Evolutionary conservation across 2,329 filamentous ascomycete species (phyloP), one percentile per base, ranked within the genome.

Genomic region (Diaporthe amygdali): DNA sequence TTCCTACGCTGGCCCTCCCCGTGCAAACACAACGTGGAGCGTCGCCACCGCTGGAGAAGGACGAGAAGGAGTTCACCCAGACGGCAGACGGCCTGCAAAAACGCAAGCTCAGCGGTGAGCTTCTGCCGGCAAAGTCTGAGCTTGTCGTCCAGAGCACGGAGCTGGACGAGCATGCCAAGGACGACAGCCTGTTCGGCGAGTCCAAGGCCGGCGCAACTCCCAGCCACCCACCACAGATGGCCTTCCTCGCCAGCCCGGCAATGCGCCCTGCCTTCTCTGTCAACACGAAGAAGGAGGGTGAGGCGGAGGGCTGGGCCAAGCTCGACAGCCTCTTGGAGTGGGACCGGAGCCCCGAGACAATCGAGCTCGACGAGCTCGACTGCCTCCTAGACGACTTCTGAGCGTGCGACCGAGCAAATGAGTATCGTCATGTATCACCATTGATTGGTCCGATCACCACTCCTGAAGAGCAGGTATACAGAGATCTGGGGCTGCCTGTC

Each of bases 11-110:
- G 55, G 77, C 77, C 39, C 71, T 83, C 73, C 83, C 87, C 66
- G 81, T 84, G 61, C 89, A 92, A 76, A 90, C 89, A 73, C 87
- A 91, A 72, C 91, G 93, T 72, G 93, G 92, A n/a, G 91, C 93
- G 30, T 96, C 94, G 74, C 95, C 96, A 66, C 94, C 95, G 20
- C 87, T 98, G 46, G 96, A 98, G 83, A 94, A 93, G 77, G 96
- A 98, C 76, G 96, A 98, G 85, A 94, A 93, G 78, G 96, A 98
- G 82, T 99, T 99, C 79, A 98, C 96, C 8, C 94, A 97, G 82
- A 98, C 95, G 1, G 96, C 96, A 20, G 94, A 94, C 75, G 94
- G 92, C 61, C 89, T 98, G 76, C 94, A 90, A 77, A 91, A 89
- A 79, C 85, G 88, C 73, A 92, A 91, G 77, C 83, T 91, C 27